phyloP scores from a whole-genome alignment of 2,329 filamentous ascomycete species.

The Elsinoe necatrix region DNA sequence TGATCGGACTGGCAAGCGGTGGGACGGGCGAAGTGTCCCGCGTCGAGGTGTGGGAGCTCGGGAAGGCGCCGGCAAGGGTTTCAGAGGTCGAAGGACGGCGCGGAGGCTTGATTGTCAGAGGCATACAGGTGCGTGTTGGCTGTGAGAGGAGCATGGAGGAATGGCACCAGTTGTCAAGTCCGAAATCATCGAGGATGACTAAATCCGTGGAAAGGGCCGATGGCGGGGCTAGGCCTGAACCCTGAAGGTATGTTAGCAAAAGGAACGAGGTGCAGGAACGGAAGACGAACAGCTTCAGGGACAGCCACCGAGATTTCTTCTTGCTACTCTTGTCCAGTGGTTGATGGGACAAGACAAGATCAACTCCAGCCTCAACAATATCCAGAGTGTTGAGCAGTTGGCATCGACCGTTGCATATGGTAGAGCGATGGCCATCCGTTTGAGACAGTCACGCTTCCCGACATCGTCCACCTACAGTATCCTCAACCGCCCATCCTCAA shows the following conservation, averaged over 20 bases:
- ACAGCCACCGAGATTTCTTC: neutral
- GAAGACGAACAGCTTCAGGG: slow-evolving; percentile 1
- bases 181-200: neutral
- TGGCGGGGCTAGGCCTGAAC: neutral
- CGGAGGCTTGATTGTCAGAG: slow-evolving; percentile 23
- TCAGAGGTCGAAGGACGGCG: slow-evolving; percentile 19
- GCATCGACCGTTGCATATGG: neutral
- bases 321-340: neutral
- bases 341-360: neutral
- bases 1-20: slow-evolving; percentile 19
- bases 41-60: slow-evolving; percentile 1
- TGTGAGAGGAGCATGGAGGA: neutral
- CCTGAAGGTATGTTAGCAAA: neutral
- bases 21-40: slow-evolving; percentile 17
- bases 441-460: neutral
- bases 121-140: slow-evolving; percentile 18
- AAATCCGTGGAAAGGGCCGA: neutral
- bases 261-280: neutral
- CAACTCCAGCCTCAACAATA: too few relatives aligned
- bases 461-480: neutral
- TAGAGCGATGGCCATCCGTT: neutral
- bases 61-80: neutral
- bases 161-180: neutral
- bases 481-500: neutral
- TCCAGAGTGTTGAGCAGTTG: neutral